Conservation (phyloP, 108 stramenopile species). For the Conticribra weissflogii region DNA sequence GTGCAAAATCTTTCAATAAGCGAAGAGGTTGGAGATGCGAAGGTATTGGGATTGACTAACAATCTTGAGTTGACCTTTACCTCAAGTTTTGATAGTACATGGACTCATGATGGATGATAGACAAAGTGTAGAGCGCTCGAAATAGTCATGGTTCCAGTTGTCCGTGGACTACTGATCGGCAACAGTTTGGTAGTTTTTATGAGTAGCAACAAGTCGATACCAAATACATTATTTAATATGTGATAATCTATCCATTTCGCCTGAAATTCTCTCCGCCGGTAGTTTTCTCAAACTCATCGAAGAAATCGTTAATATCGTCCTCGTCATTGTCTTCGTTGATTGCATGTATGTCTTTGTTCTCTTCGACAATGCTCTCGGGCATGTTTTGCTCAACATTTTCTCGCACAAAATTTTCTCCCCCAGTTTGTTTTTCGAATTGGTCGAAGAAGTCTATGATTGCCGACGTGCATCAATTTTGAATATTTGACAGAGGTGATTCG, state of each 20-base stretch:
- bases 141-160: no score
- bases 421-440: conserved; percentile 73
- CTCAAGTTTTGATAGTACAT: no score
- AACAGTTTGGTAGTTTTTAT: background rate
- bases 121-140: no score
- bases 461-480: no score
- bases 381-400: conserved; percentile 21
- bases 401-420: conserved; percentile 69
- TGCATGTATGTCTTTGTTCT: conserved; percentile 11
- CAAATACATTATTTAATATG: no score
- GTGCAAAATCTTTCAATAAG: no score
- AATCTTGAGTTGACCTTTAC: background rate
- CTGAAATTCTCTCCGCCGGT: conserved; percentile 84
- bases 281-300: conserved; percentile 84
- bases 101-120: no score
- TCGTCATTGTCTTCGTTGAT: conserved; percentile 23
- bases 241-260: conserved; percentile 19
- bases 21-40: background rate
- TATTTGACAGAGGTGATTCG: no score
- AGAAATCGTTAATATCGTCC: conserved; percentile 80
- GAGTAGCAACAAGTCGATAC: background rate
- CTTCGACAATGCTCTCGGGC: no score
- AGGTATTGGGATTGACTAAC: background rate
- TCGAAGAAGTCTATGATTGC: conserved; percentile 69
- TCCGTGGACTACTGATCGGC: no score